Conservation (phyloP, 2,329 filamentous ascomycete species). For the Talaromyces marneffei region DNA sequence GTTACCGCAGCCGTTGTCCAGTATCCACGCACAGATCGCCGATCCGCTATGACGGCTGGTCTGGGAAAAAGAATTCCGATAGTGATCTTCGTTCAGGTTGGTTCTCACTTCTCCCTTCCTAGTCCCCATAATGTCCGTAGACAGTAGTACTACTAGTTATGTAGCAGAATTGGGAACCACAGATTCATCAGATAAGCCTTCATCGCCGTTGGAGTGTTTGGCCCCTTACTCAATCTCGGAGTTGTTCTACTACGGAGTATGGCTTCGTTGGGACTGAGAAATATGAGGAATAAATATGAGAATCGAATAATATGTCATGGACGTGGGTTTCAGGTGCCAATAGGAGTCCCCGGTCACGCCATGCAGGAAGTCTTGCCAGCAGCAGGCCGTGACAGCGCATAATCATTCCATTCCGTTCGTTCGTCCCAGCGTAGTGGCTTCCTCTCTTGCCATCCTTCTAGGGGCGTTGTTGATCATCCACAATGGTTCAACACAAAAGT, state of each 20-base stretch:
- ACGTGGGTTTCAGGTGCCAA: background rate
- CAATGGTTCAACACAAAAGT: background rate
- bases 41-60: background rate
- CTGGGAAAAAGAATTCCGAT: background rate
- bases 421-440: background rate
- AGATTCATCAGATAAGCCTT: background rate
- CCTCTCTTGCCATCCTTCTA: background rate
- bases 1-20: background rate
- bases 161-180: too few species aligned
- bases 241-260: background rate
- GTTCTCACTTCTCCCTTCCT: background rate
- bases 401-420: background rate
- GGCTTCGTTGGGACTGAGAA: background rate
- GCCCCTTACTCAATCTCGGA: background rate
- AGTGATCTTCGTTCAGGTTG: background rate
- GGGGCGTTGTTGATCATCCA: background rate
- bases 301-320: too few species aligned
- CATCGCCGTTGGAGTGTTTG: background rate
- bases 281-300: background rate
- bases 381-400: background rate
- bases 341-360: background rate
- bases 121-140: background rate
- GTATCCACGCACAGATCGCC: background rate
- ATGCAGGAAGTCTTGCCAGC: background rate
- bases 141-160: too few species aligned